Base-by-base conservation (phyloP, 1,139 yeast genomes). In the Pichia sp. region DNA sequence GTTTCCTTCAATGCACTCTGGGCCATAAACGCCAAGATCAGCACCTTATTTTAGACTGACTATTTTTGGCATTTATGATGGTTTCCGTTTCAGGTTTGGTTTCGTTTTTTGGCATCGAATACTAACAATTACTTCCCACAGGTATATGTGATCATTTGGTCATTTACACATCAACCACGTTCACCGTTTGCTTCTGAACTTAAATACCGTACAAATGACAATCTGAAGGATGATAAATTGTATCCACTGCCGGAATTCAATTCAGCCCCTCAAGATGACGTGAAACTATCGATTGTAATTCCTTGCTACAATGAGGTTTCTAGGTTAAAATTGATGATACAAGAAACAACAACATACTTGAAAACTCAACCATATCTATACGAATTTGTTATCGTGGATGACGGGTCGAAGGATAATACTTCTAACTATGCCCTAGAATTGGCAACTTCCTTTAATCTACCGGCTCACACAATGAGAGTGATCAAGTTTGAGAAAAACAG, bases 261-360 rank as follows among this genome's bases (percentile, higher is more conserved):
- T 42, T 34, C 55, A 7, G 44, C 51, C 27, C 45, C 57, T 4
- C 49, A 48, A 35, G 58, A 59, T 40, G 61, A 57, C 1, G 62
- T 83, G 29, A 72, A 72, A 37, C 56, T 90, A 41, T 79, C 94
- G 36, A 81, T 92, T 32, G 87, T 94, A 10, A 76, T 92, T 23
- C 98, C 98, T 8, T 88, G 97, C 60, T 92, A 76, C 61, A 92
- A 92, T 61, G 98, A 92, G 64, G 80, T 84, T 1, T 64, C 70
- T 27, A 71, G 98, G 47, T 72, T 92, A 48, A 77, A 78, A 32
- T 62, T 67, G 41, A 86, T 92, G 95, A 69, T 92, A 46, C 81
- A 77, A 45, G 97, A 92, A 50, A 75, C 94, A 2, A 71, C 86
- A 37, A 75, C 64, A 9, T 77, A 73, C 54, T 68, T 94, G 50